Conservation (phyloP, 768 basidiomycete species). For the Collybia sp. region DNA sequence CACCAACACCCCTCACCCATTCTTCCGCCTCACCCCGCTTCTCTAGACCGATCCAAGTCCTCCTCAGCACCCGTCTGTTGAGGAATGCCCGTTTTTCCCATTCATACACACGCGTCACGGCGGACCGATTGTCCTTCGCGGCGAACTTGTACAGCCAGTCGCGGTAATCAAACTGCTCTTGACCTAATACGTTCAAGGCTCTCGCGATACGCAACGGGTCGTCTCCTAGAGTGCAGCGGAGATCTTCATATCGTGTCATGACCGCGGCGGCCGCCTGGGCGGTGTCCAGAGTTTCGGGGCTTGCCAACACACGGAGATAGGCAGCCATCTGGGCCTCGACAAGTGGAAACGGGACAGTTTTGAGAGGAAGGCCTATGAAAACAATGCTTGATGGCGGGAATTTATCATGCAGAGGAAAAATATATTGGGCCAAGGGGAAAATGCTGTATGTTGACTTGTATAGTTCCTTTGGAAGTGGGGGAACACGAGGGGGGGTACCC, state of each 20-base stretch:
- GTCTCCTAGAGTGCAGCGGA: constrained; percentile 24
- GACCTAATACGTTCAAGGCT: constrained; percentile 46
- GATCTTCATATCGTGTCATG: constrained; percentile 35
- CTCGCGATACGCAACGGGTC: constrained; percentile 37
- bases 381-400: constrained; percentile 45
- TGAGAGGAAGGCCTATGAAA: constrained; percentile 54
- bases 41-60: constrained; percentile 56
- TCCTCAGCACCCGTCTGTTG: constrained; percentile 37
- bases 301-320: constrained; percentile 44
- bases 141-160: constrained; percentile 49
- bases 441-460: constrained; percentile 59
- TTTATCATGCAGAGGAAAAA: constrained; percentile 68
- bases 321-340: constrained; percentile 71
- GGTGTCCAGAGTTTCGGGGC: constrained; percentile 42
- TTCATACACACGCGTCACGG: constrained; percentile 31
- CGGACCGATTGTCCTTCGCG: constrained; percentile 15
- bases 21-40: constrained; percentile 44
- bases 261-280: constrained; percentile 37
- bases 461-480: constrained; percentile 41
- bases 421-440: constrained; percentile 62
- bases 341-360: constrained; percentile 66
- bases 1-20: constrained; percentile 59
- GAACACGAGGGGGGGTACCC: constrained; percentile 33
- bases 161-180: constrained; percentile 62
- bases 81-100: constrained; percentile 56